Conservation (phyloP, 768 basidiomycete genomes). For the Kwoniella sp. region DNA sequence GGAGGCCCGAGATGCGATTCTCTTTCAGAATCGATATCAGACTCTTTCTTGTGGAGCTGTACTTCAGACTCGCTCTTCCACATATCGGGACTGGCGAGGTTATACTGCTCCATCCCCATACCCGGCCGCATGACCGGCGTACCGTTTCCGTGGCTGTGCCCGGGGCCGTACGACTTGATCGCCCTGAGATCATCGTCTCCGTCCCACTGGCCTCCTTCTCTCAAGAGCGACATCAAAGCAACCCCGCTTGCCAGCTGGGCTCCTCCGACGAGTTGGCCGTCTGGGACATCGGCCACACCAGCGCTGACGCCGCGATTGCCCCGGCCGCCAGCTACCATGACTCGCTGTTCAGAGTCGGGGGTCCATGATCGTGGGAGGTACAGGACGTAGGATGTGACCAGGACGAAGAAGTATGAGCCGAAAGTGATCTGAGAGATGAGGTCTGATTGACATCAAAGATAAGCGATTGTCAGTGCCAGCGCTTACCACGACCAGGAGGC, state of each 20-base stretch:
- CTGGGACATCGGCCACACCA: conserved; percentile 29
- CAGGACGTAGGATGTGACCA: conserved; percentile 32
- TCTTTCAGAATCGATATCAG: background rate
- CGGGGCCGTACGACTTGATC: background rate
- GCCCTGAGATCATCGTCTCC: conserved; percentile 30
- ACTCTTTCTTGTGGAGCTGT: background rate
- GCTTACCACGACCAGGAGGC: background rate
- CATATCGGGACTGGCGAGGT: background rate
- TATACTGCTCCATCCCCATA: background rate
- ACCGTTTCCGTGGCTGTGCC: no score
- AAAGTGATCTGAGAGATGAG: conserved; percentile 27
- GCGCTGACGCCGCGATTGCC: background rate
- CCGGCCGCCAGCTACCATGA: background rate
- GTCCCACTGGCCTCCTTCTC: conserved; percentile 48
- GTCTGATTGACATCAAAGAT: conserved; percentile 17
- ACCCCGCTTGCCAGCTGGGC: conserved; percentile 24
- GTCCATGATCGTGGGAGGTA: conserved; percentile 37
- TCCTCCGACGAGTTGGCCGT: background rate
- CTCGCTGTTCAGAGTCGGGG: background rate
- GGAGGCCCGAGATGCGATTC: conserved; percentile 11
- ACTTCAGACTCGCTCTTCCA: background rate
- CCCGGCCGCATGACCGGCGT: background rate
- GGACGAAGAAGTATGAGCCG: conserved; percentile 32
- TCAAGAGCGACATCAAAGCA: conserved; percentile 40
- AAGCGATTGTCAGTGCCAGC: background rate